Evolutionary conservation across 768 basidiomycete genomes (phyloP), one percentile per base, ranked within the genome.

Genomic region (Pisolithus microcarpus): DNA sequence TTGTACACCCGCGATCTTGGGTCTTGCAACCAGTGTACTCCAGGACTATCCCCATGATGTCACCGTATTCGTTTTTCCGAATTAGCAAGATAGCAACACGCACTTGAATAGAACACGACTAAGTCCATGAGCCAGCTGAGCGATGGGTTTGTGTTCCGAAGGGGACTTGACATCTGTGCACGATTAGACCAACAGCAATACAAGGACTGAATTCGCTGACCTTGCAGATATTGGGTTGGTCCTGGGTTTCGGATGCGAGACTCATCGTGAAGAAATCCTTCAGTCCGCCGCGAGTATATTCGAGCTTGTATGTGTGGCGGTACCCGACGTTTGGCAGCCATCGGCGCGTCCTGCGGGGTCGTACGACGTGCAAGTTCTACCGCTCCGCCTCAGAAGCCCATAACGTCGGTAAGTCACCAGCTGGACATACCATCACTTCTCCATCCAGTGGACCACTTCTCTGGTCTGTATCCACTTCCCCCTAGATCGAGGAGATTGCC

Each of bases 21-120:
- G 61, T 98, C 92, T 59, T 82, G 81, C 2, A 96, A 69, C 84
- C 90, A 90, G 58, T 92, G 89, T 0, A 94, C 85, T 9, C 90
- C 89, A 5, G 87, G 89, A 57, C 93, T 96, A 53, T 52, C 26
- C n/a, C 43, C 30, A 18, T 7, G 6, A n/a, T 16, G 26, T 30
- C 9, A 24, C 19, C 2, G 13, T 6, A 42, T 34, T 34, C 13
- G n/a, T 24, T 13, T 26, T 24, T 43, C 15, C 9, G 4, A 28
- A 28, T 42, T 7, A n/a, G 43, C 31, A 26, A 30, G 30, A 4
- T 7, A 28, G 23, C 3, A 4, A 15, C 6, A 73, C 80, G 45
- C 61, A 88, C 86, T 84, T 89, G 75, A 88, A 88, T 36, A 91
- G 68, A 0, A 85, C 85, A 4, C 85, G 75, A 38, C 83, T 79